Evolutionary conservation across 1,284 basidiomycete genomes (phyloP).

Genomic region (Xerocomus minutiporus): DNA sequence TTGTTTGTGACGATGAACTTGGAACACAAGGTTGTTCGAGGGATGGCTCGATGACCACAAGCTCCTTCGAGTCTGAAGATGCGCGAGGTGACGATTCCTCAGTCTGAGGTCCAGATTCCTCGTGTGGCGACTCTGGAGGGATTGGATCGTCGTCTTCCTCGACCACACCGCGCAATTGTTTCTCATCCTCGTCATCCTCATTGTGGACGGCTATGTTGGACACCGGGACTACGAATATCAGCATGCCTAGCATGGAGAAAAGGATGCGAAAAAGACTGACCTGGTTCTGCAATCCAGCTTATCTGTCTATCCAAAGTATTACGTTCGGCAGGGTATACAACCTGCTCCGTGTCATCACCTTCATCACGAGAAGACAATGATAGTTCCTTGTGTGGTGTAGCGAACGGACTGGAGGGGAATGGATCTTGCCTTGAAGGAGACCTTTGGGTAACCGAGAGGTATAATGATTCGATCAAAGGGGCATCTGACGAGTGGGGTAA

Average conservation of each 20-base stretch:
- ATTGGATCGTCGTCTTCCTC: conserved; percentile 40
- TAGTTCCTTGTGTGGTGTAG: conserved; percentile 62
- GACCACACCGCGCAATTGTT: conserved; percentile 30
- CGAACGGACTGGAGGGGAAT: conserved; percentile 68
- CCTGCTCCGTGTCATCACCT: conserved; percentile 47
- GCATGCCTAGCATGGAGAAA: conserved; percentile 2
- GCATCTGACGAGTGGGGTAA: conserved; percentile 49
- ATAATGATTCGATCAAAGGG: conserved; percentile 45
- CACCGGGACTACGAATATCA: conserved; percentile 41
- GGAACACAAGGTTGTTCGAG: conserved; percentile 44
- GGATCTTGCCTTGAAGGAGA: conserved; percentile 49
- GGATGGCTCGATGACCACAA: conserved; percentile 55
- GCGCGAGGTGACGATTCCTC: conserved; percentile 47
- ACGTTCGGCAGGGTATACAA: conserved; percentile 49
- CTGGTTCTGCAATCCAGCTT: conserved; percentile 70
- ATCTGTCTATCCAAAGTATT: conserved; percentile 59
- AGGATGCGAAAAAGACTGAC: conserved; percentile 37
- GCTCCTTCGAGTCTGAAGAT: conserved; percentile 49
- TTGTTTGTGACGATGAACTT: conserved; percentile 44
- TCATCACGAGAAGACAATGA: conserved; percentile 46
- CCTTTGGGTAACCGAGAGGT: conserved; percentile 41
- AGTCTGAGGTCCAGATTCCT: conserved; percentile 35
- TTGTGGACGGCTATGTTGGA: conserved; percentile 60
- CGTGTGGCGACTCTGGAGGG: conserved; percentile 38
- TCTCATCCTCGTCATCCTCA: conserved; percentile 48